Conservation (phyloP, 2,329 filamentous ascomycete genomes). For the Botrytis hyacinthi region DNA sequence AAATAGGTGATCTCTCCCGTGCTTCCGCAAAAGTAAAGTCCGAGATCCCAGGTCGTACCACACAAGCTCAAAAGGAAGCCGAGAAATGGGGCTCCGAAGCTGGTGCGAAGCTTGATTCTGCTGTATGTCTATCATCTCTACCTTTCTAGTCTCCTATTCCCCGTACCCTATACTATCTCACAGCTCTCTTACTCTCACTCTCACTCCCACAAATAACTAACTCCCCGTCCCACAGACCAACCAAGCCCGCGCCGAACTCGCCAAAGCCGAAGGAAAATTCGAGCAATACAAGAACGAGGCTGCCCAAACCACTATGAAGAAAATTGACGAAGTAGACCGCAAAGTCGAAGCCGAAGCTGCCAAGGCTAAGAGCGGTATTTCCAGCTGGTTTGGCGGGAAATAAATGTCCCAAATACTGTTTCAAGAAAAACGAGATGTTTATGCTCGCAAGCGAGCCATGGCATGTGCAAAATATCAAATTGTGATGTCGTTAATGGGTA, state of each 20-base stretch:
- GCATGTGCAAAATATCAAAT: not conserved
- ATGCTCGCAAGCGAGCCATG: not conserved
- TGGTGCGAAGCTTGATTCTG: constrained; percentile 65
- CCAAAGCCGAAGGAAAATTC: constrained; percentile 59
- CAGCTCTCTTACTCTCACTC: too few relatives aligned
- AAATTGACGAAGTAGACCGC: constrained; percentile 79
- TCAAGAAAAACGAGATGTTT: not conserved
- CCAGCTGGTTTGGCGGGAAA: constrained; percentile 78
- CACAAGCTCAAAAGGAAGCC: constrained; percentile 62
- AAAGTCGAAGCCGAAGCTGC: constrained; percentile 74
- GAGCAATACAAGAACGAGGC: constrained; percentile 61
- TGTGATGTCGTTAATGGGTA: not conserved
- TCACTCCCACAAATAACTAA: constrained; percentile 22
- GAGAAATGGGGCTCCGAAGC: constrained; percentile 60
- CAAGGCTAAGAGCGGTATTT: constrained; percentile 81
- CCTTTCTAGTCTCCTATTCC: not conserved
- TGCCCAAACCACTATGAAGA: constrained; percentile 63
- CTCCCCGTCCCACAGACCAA: constrained; percentile 47
- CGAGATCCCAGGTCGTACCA: constrained; percentile 60
- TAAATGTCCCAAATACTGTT: constrained; percentile 37
- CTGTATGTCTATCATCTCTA: constrained; percentile 52
- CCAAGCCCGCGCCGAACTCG: constrained; percentile 62
- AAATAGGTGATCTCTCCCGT: constrained; percentile 72
- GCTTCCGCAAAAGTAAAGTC: constrained; percentile 65
- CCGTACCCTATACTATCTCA: too few relatives aligned